Conservation (phyloP, 805 yeast species). For the Starmerella bombicola region DNA sequence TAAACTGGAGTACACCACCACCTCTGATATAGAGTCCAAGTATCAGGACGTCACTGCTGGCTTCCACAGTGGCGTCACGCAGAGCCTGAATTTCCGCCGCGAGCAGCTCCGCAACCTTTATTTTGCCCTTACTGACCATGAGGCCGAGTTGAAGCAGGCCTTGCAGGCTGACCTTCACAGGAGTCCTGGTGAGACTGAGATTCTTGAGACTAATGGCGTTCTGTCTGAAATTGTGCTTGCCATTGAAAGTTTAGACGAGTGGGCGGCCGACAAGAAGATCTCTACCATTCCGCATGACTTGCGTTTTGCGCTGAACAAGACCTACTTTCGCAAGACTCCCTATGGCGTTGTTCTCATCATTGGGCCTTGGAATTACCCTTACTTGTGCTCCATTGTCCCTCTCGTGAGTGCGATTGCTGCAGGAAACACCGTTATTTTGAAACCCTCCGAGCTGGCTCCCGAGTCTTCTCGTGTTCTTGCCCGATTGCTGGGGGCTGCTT, state of each 20-base stretch:
- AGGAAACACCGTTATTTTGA: constrained; percentile 68
- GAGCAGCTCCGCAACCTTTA: constrained; percentile 56
- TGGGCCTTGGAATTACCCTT: constrained; percentile 73
- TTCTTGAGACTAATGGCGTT: constrained; percentile 43
- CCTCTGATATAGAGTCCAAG: constrained; percentile 37
- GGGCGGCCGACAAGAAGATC: constrained; percentile 43
- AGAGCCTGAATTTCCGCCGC: constrained; percentile 43
- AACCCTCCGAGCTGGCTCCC: constrained; percentile 66
- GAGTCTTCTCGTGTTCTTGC: constrained; percentile 45
- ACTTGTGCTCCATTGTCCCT: constrained; percentile 50
- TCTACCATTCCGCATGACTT: constrained; percentile 22
- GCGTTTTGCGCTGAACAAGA: constrained; percentile 16
- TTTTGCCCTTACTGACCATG: constrained; percentile 48
- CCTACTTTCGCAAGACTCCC: constrained; percentile 26
- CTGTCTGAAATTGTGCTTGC: constrained; percentile 46
- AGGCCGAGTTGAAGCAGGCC: constrained; percentile 44
- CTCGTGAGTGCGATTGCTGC: constrained; percentile 70
- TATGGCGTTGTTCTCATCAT: constrained; percentile 61
- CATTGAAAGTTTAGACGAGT: constrained; percentile 45
- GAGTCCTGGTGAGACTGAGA: constrained; percentile 45
- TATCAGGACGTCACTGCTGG: constrained; percentile 35
- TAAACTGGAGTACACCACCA: constrained; percentile 12
- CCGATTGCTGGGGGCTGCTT: constrained; percentile 39
- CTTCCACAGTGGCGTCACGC: constrained; percentile 38
- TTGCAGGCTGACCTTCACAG: constrained; percentile 57